phyloP scores from a whole-genome alignment of 176 grass and related monocot species.

The Eleusine indica region DNA sequence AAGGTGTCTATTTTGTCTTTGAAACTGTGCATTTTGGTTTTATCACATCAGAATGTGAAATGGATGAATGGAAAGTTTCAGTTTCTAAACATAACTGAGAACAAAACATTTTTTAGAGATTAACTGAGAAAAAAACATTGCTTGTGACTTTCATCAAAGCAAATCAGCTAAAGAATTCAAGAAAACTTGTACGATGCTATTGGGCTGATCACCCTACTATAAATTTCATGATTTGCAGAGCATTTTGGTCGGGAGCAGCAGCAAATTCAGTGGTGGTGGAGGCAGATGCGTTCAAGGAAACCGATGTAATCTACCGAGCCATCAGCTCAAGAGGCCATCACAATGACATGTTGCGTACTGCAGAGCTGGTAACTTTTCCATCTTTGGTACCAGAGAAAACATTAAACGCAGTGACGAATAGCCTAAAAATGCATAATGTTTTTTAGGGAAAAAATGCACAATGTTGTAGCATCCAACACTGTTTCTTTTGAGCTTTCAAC shows the following conservation, averaged over 20 bases:
- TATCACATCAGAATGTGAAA: background rate
- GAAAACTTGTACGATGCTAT: background rate
- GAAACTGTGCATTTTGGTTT: background rate
- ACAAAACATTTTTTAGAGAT: background rate
- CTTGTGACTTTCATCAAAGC: background rate
- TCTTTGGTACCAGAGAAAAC: background rate
- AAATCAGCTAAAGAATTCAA: constrained; percentile 11
- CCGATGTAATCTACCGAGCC: constrained; percentile 76
- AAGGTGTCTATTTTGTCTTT: background rate
- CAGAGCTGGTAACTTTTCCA: constrained; percentile 69
- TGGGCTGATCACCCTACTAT: constrained; percentile 10
- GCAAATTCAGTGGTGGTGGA: constrained; percentile 87
- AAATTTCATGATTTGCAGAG: constrained; percentile 48
- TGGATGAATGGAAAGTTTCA: background rate
- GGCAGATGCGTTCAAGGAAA: constrained; percentile 95
- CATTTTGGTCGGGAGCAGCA: constrained; percentile 78
- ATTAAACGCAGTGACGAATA: background rate
- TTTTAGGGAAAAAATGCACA: background rate
- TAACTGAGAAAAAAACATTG: background rate
- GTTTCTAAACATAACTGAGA: background rate
- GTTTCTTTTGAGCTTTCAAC: background rate
- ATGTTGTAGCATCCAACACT: background rate
- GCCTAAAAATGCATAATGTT: background rate
- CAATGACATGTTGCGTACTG: constrained; percentile 85
- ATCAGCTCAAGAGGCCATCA: constrained; percentile 96